Conservation (phyloP, 2,329 filamentous ascomycete species). For the Metarhizium sp. region DNA sequence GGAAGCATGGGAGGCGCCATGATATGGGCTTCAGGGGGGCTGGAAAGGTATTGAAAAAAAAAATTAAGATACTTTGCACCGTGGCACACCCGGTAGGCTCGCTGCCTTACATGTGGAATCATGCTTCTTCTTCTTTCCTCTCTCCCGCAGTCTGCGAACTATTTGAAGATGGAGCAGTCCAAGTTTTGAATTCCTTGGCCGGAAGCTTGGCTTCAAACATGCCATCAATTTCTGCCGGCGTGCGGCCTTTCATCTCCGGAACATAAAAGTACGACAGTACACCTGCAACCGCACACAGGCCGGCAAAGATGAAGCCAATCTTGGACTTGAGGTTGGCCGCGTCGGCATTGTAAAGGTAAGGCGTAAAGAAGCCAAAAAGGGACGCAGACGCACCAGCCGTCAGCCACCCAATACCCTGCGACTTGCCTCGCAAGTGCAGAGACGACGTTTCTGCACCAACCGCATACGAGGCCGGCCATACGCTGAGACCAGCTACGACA, state of each 20-base stretch:
- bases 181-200: conserved; percentile 14
- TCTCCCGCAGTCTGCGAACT: background rate
- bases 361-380: conserved; percentile 35
- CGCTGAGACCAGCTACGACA: conserved; percentile 28
- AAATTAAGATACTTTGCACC: background rate
- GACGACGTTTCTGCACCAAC: conserved; percentile 33
- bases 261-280: conserved; percentile 32
- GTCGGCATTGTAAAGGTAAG: conserved; percentile 30
- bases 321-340: conserved; percentile 28
- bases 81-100: background rate
- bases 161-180: background rate
- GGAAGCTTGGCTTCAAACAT: conserved; percentile 20
- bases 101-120: background rate
- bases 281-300: conserved; percentile 23
- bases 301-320: conserved; percentile 31
- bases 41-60: no score
- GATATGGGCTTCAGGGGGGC: no score
- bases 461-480: conserved; percentile 33
- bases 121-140: background rate
- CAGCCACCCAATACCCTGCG: conserved; percentile 34
- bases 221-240: conserved; percentile 35
- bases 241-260: conserved; percentile 43
- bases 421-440: conserved; percentile 31
- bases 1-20: no score
- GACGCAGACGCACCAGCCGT: conserved; percentile 29